Evolutionary conservation across 352 stramenopile genomes (phyloP), one percentile per base, ranked within the genome.

Genomic region (Pythium rhizo-oryzae): DNA sequence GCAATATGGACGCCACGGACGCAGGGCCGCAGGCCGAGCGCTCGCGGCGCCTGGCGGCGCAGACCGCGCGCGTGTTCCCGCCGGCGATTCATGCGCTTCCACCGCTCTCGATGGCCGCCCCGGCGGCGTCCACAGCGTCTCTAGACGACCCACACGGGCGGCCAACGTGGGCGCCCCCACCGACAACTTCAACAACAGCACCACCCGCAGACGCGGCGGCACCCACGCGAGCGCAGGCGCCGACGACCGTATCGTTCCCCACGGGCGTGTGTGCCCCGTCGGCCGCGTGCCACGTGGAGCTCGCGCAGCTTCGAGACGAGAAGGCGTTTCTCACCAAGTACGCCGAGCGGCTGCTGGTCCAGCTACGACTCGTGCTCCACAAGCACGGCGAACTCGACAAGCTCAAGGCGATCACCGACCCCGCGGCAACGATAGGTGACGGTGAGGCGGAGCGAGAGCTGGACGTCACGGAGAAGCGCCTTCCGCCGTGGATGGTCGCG

Each of bases 301-400:
- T 81, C 43, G 69, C 80, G 19, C 62, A 78, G 41, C 68, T 92
- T 16, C 52, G 70, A 9, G 80, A 91, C 18, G 86, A 94, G 56
- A 83, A 90, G 44, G 67, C 76, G 24, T 93, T 93, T 62, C 53
- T 94, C 15, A 74, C 75, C 16, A 77, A 76, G 23, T 94, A 93
- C 33, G 78, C 90, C 7, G 82, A 92, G 72, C 76, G 84, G 11
- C 53, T 93, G 24, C 59, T 94, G 35, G 75, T 83, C 21, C 83
- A 92, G 55, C 60, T 94, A 11, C 78, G 86, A 15, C 30, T 60
- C 2, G 54, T 91, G 21, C 63, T 94, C 23, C 72, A 87, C 25
- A 90, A 87, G 33, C 78, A 94, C 33, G 82, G 84, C 11, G 86
- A 94, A 57, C 64, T 93, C 24, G 84, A 94, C 39, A 79, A 79